phyloP scores from a whole-genome alignment of 106 monocot species.

The Alisma plantagoaquatica region DNA sequence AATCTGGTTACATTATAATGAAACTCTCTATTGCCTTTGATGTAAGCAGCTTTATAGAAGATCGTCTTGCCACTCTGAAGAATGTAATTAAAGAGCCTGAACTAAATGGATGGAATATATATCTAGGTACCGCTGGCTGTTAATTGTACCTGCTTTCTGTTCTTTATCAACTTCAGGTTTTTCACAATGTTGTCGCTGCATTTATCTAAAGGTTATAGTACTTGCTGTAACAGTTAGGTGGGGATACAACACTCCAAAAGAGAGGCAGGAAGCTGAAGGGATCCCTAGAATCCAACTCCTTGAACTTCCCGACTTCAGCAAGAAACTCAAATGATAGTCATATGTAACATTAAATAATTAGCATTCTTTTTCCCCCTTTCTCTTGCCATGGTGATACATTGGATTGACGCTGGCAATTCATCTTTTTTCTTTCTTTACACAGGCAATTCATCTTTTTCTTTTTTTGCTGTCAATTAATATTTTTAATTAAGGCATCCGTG shows the following conservation, averaged over 20 bases:
- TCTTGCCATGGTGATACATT: too few species aligned
- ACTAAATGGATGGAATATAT: slow-evolving; percentile 80
- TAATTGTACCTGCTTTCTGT: background rate
- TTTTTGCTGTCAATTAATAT: too few species aligned
- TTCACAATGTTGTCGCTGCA: background rate
- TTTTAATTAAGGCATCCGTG: too few species aligned
- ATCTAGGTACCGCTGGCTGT: slow-evolving; percentile 47
- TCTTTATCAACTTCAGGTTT: background rate
- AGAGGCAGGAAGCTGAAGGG: slow-evolving; percentile 68
- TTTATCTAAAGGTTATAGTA: background rate
- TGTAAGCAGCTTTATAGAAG: slow-evolving; percentile 77
- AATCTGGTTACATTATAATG: too few species aligned
- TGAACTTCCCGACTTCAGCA: slow-evolving; percentile 75
- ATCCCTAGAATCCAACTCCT: slow-evolving; percentile 73
- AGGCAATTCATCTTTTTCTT: too few species aligned
- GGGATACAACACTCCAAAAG: slow-evolving; percentile 95
- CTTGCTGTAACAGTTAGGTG: slow-evolving; percentile 57
- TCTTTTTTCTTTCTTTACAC: too few species aligned
- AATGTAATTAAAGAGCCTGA: slow-evolving; percentile 88
- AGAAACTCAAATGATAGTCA: slow-evolving; percentile 72
- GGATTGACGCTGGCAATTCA: too few species aligned
- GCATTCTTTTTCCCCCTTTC: too few species aligned
- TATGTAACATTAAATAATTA: too few species aligned
- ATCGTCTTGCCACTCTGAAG: slow-evolving; percentile 83
- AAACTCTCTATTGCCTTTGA: too few species aligned